These are phyloP conservation scores for Tetracladium marchalianum DNA, from an alignment of 495 filamentous ascomycete genomes.

Conservation along the genomic window DNA sequence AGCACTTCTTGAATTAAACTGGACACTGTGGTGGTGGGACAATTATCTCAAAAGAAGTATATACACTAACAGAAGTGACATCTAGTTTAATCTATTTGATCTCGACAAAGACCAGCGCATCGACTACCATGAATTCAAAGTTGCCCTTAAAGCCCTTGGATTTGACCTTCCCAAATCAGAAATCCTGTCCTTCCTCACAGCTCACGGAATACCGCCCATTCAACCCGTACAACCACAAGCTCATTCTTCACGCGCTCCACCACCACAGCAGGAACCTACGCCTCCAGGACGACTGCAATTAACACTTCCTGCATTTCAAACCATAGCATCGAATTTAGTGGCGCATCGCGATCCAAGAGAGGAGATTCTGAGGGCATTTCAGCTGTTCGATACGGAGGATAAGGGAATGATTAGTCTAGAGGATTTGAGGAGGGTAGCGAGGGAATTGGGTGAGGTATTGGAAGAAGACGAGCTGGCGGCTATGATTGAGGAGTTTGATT, in stretches of 20 bases:
- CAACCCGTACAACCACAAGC: conserved; percentile 21
- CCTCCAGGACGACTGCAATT: conserved; percentile 49
- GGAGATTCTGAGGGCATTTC: conserved; percentile 85
- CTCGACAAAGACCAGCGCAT: conserved; percentile 90
- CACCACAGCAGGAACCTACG: conserved; percentile 13
- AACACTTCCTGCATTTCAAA: conserved; percentile 62
- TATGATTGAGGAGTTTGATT: conserved; percentile 99
- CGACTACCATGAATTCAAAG: conserved; percentile 96
- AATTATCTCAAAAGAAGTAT: conserved; percentile 3
- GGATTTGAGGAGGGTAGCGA: conserved; percentile 77
- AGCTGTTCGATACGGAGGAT: conserved; percentile 63
- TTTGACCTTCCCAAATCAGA: conserved; percentile 83
- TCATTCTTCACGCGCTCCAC: conserved; percentile 26
- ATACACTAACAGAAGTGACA: neutral
- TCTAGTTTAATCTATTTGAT: conserved; percentile 95
- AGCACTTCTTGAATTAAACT: neutral
- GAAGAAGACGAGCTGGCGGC: conserved; percentile 87
- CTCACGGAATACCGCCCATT: conserved; percentile 51
- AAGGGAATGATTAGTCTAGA: conserved; percentile 82
- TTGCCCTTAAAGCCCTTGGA: conserved; percentile 91
- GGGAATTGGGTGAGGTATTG: conserved; percentile 82
- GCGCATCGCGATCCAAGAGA: conserved; percentile 74
- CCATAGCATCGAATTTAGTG: conserved; percentile 71
- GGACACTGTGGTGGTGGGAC: neutral
- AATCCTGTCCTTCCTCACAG: conserved; percentile 63